Evolutionary conservation across 345 rosid genomes (phyloP), one percentile per base, ranked within the genome.

Genomic region (Jatropha curcas): DNA sequence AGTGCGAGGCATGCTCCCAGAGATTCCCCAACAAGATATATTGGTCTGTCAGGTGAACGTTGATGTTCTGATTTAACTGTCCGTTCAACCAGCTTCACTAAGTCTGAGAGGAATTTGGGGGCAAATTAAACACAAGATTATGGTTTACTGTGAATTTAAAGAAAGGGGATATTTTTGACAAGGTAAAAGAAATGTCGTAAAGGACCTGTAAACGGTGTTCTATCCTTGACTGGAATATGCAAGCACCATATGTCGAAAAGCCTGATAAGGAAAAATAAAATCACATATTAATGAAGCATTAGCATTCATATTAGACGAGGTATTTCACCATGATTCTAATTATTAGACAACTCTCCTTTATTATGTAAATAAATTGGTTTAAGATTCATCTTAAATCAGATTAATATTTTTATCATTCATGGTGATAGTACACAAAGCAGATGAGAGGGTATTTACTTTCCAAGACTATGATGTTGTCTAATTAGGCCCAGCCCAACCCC

Each of bases 241-340:
- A 90, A 84, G 78, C 92, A 88, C 90, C 90, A 86, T 66, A 88
- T 27, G 53, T 88, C 86, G 77, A 90, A 88, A 22, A 88, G 78
- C 89, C 95, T 90, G 67, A 39, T 12, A 2, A 50, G 27, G 24
- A 22, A 10, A n/a, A n/a, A 69, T 50, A 2, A 20, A 67, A 48
- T 35, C 14, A 24, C 22, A 20, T 30, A 5, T 14, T 30, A 17
- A 70, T 34, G 33, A 46, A 50, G n/a, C n/a, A n/a, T n/a, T n/a
- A n/a, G n/a, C n/a, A n/a, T 43, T 45, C 27, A 45, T n/a, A 43
- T 45, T 25, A 27, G 39, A 45, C 19, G 27, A 10, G 11, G n/a
- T n/a, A n/a, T n/a, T n/a, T 1, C 7, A 66, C 17, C 17, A 28
- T 16, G n/a, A n/a, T n/a, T n/a, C n/a, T n/a, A n/a, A n/a, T 7